These are phyloP conservation scores for Colletotrichum costaricense DNA, from an alignment of 2,329 filamentous ascomycete genomes.

Conservation along the genomic window DNA sequence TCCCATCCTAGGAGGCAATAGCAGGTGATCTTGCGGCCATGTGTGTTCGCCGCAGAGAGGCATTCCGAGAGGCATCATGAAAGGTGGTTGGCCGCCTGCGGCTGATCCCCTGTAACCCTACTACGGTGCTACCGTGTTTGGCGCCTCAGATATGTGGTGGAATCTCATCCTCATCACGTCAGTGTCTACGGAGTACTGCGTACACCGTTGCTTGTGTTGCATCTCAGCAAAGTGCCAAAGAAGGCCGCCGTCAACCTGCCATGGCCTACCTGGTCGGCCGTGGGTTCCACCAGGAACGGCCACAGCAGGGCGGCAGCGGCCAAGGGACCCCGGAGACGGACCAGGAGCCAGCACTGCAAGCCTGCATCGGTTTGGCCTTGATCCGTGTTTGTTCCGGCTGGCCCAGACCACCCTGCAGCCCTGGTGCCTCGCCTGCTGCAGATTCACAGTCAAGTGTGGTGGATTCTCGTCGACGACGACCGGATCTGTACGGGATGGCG, in stretches of 20 bases:
- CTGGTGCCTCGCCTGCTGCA: constrained; percentile 10
- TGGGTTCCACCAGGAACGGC: constrained; percentile 13
- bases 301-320: constrained; percentile 8
- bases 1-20: not conserved
- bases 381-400: constrained; percentile 26
- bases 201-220: not conserved
- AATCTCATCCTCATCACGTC: not conserved
- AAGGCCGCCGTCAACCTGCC: constrained; percentile 10
- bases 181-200: not conserved
- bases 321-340: not conserved
- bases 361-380: constrained; percentile 22
- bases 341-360: constrained; percentile 11
- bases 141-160: not conserved
- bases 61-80: not conserved
- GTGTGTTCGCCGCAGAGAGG: not conserved
- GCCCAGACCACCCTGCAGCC: constrained; percentile 20
- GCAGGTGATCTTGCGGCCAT: constrained; percentile 20
- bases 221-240: constrained; percentile 3
- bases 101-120: not conserved
- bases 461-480: constrained; percentile 1
- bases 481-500: constrained; percentile 16
- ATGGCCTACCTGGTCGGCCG: not conserved
- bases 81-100: constrained; percentile 13
- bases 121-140: not conserved
- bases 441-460: not conserved